Evolutionary conservation across 1,284 basidiomycete genomes (phyloP).

Genomic region (Butyriboletus appendiculatus): DNA sequence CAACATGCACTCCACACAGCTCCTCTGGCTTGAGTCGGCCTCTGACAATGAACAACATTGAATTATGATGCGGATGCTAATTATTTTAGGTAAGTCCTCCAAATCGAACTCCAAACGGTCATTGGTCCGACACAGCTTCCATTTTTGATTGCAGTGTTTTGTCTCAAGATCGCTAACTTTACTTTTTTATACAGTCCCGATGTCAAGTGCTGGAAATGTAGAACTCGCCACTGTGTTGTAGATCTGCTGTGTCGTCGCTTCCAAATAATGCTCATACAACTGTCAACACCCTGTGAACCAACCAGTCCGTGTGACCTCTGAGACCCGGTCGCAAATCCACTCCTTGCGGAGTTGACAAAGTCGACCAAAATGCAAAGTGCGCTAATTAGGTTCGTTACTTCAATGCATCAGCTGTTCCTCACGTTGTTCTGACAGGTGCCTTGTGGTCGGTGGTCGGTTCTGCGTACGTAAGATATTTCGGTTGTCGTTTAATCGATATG

Average conservation of each 20-base stretch:
- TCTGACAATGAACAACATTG: constrained; percentile 30
- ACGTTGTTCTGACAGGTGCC: constrained; percentile 34
- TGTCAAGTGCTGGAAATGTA: constrained; percentile 28
- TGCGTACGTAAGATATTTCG: constrained; percentile 38
- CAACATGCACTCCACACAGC: constrained; percentile 23
- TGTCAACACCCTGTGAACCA: constrained; percentile 20
- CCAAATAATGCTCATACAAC: constrained; percentile 28
- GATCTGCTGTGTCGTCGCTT: constrained; percentile 21
- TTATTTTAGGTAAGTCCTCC: constrained; percentile 33
- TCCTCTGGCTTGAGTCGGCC: constrained; percentile 16
- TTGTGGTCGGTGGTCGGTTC: constrained; percentile 32
- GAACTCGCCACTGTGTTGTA: constrained; percentile 29
- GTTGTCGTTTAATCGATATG: constrained; percentile 41
- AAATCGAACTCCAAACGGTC: neutral
- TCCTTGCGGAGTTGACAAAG: constrained; percentile 33
- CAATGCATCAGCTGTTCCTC: constrained; percentile 31
- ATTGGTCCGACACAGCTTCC: constrained; percentile 13
- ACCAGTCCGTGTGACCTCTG: constrained; percentile 23
- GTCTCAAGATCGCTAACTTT: constrained; percentile 21
- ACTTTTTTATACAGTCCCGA: constrained; percentile 15
- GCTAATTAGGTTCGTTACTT: constrained; percentile 34
- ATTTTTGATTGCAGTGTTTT: constrained; percentile 21
- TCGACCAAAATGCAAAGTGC: constrained; percentile 37
- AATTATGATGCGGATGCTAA: constrained; percentile 18
- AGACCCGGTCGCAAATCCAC: constrained; percentile 33